Percentiles rank a stretch among this genome's conserved stretches.
Conservation (phyloP, 495 filamentous ascomycete genomes). For the Poronia punctata region DNA sequence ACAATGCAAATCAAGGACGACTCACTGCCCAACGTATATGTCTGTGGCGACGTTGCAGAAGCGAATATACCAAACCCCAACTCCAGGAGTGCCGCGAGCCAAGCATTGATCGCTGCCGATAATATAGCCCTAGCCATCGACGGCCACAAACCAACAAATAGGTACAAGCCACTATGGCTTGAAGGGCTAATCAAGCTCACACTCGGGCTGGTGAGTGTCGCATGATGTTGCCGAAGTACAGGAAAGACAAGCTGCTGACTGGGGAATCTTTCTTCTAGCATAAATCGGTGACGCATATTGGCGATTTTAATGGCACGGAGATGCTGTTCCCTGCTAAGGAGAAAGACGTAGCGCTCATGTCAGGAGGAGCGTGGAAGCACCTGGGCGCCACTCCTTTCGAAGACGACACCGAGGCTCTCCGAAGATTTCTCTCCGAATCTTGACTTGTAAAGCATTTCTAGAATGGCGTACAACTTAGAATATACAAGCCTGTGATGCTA, state of each 20-base stretch:
- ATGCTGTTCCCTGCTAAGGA: slow-evolving; percentile 13
- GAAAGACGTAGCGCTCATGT: slow-evolving; percentile 16
- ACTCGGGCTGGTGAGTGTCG: slow-evolving; percentile 22
- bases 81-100: slow-evolving; percentile 44
- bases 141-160: slow-evolving; percentile 15
- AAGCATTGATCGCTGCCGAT: slow-evolving; percentile 44
- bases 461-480: too few species aligned
- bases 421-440: neutral
- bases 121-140: slow-evolving; percentile 48
- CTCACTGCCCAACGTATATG: slow-evolving; percentile 46
- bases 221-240: neutral
- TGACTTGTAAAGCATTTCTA: too few species aligned
- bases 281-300: slow-evolving; percentile 20
- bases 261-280: slow-evolving; percentile 7
- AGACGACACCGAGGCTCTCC: slow-evolving; percentile 10
- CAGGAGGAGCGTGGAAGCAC: slow-evolving; percentile 15
- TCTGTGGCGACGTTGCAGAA: slow-evolving; percentile 55
- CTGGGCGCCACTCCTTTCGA: slow-evolving; percentile 20
- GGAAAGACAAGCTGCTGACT: slow-evolving; percentile 2
- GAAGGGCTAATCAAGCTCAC: slow-evolving; percentile 27
- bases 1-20: slow-evolving; percentile 51
- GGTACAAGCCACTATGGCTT: slow-evolving; percentile 25
- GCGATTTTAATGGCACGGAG: slow-evolving; percentile 16
- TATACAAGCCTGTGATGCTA: too few species aligned
- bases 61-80: slow-evolving; percentile 48